Percentiles rank a stretch among this genome's conserved stretches.
phyloP scores from a whole-genome alignment of 768 basidiomycete species.

The Russula sp. region DNA sequence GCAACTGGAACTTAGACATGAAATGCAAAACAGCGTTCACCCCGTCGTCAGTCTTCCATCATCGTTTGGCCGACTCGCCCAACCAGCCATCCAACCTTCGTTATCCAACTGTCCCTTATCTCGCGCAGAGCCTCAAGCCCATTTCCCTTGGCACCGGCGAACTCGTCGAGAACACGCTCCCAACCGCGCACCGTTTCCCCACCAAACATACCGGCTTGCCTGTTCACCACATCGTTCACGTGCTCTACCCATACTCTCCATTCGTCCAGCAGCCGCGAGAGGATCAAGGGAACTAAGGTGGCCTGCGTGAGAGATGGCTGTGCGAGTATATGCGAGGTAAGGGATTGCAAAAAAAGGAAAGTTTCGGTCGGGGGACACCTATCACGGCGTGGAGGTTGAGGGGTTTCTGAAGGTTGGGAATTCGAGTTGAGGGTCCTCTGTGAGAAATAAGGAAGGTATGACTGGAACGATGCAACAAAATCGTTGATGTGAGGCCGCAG shows the following conservation, averaged over 20 bases:
- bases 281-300: slow-evolving; percentile 47
- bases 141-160: slow-evolving; percentile 46
- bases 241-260: slow-evolving; percentile 73
- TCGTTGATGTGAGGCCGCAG: slow-evolving; percentile 69
- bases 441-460: slow-evolving; percentile 84
- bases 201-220: slow-evolving; percentile 72
- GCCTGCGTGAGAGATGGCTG: slow-evolving; percentile 63
- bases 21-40: slow-evolving; percentile 8
- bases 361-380: slow-evolving; percentile 69
- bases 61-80: slow-evolving; percentile 34
- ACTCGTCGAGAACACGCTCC: slow-evolving; percentile 61
- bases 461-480: slow-evolving; percentile 67
- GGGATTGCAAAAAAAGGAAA: slow-evolving; percentile 58
- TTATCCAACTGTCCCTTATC: slow-evolving; percentile 59
- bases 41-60: slow-evolving; percentile 29
- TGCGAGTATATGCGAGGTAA: slow-evolving; percentile 59
- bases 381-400: slow-evolving; percentile 51
- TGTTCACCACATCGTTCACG: slow-evolving; percentile 64
- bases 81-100: slow-evolving; percentile 73
- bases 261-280: slow-evolving; percentile 60
- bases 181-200: slow-evolving; percentile 59
- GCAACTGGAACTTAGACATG: slow-evolving; percentile 8
- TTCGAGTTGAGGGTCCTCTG: slow-evolving; percentile 31
- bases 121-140: slow-evolving; percentile 37
- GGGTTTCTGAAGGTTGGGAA: slow-evolving; percentile 23